Percentiles rank a stretch among this genome's conserved stretches.
Conservation (phyloP, 2,329 filamentous ascomycete species). For the Neopestalotiopsis sp. region DNA sequence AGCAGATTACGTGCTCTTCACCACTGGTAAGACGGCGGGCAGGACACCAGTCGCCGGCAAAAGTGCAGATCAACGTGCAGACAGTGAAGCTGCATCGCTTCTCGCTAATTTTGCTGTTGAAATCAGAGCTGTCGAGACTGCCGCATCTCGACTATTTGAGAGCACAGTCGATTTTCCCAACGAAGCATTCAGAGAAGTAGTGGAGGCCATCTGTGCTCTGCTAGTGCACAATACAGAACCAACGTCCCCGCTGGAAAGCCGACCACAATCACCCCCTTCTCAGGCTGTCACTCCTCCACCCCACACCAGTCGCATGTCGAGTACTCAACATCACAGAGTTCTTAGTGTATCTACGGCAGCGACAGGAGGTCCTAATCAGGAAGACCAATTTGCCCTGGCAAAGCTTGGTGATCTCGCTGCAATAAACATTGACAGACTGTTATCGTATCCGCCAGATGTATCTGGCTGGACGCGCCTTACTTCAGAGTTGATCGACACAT, state of each 20-base stretch:
- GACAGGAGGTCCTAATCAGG: conserved; percentile 58
- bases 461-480: conserved; percentile 79
- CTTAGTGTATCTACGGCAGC: conserved; percentile 53
- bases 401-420: conserved; percentile 76
- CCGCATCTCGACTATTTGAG: conserved; percentile 84
- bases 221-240: conserved; percentile 51
- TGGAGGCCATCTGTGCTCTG: conserved; percentile 76
- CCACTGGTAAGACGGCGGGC: conserved; percentile 60
- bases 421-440: conserved; percentile 77
- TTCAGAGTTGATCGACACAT: conserved; percentile 55
- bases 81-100: conserved; percentile 55
- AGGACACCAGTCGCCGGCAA: conserved; percentile 54
- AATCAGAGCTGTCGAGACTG: conserved; percentile 86
- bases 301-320: conserved; percentile 29
- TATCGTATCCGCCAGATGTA: conserved; percentile 66
- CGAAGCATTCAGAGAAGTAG: conserved; percentile 76
- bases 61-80: conserved; percentile 51
- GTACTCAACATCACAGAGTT: conserved; percentile 48
- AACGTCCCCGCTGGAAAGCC: conserved; percentile 34
- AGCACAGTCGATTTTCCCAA: conserved; percentile 92
- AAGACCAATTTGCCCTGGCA: conserved; percentile 70
- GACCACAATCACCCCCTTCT: conserved; percentile 42
- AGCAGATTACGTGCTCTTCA: conserved; percentile 84
- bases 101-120: conserved; percentile 77
- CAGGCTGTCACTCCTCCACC: conserved; percentile 35